A percentile compares a stretch with the other conserved stretches of the same genome.
Evolutionary conservation across 1,139 yeast genomes (phyloP).

Genomic region (Pichia terricola): DNA sequence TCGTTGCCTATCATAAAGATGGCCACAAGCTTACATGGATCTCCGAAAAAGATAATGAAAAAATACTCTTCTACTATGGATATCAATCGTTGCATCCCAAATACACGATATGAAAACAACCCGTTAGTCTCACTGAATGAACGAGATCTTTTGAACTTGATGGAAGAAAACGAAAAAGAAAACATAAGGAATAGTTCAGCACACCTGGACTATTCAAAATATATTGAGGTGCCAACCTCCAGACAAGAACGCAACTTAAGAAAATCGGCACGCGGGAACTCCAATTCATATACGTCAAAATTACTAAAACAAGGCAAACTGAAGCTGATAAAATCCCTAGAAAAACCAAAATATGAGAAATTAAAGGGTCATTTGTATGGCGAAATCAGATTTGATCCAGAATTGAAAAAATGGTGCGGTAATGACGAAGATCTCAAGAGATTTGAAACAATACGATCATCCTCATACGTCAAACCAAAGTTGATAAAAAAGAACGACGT

Average conservation of each 20-base stretch:
- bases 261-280: background rate
- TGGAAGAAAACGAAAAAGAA: conserved; percentile 18
- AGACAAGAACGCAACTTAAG: background rate
- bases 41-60: conserved; percentile 16
- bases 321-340: conserved; percentile 21
- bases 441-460: conserved; percentile 27
- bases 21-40: conserved; percentile 7
- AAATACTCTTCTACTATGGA: conserved; percentile 22
- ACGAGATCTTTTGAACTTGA: conserved; percentile 20
- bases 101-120: conserved; percentile 9
- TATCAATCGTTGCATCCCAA: conserved; percentile 7
- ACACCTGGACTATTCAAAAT: conserved; percentile 19
- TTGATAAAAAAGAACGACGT: conserved; percentile 12
- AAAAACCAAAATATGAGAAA: conserved; percentile 17
- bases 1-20: conserved; percentile 20
- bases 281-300: conserved; percentile 16
- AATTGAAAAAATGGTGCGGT: conserved; percentile 49
- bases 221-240: conserved; percentile 15
- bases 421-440: conserved; percentile 43
- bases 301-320: conserved; percentile 24
- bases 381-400: conserved; percentile 41
- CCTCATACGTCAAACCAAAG: conserved; percentile 12
- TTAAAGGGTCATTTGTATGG: conserved; percentile 25
- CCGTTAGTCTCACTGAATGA: conserved; percentile 14
- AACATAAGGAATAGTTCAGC: conserved; percentile 16